Evolutionary conservation across 805 yeast species (phyloP).

Genomic region (baker's yeast (Saccharomyces cerevisiae)): DNA sequence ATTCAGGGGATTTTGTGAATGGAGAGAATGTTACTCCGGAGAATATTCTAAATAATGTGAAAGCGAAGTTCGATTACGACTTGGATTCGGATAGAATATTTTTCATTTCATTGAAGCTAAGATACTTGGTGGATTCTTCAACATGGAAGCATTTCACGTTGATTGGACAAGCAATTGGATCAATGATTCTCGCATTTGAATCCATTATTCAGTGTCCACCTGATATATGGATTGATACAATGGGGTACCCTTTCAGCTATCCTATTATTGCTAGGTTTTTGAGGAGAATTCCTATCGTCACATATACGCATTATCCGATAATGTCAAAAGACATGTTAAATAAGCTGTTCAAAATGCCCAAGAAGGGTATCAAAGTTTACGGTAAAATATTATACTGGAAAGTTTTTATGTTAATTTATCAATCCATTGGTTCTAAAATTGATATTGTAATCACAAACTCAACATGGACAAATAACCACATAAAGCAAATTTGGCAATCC

Average conservation of each 20-base stretch:
- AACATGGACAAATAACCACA: constrained; percentile 84
- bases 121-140: constrained; percentile 56
- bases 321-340: constrained; percentile 81
- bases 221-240: constrained; percentile 89
- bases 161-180: constrained; percentile 81
- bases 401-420: constrained; percentile 52
- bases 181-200: constrained; percentile 57
- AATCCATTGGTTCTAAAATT: constrained; percentile 57
- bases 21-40: constrained; percentile 36
- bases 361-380: constrained; percentile 18
- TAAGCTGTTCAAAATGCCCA: constrained; percentile 37
- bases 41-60: constrained; percentile 44
- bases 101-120: constrained; percentile 49
- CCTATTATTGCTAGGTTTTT: constrained; percentile 46
- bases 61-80: constrained; percentile 47
- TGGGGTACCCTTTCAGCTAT: constrained; percentile 87
- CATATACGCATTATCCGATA: constrained; percentile 93
- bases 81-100: constrained; percentile 47
- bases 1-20: constrained; percentile 48
- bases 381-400: constrained; percentile 65
- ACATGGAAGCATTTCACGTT: constrained; percentile 77
- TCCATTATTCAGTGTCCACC: constrained; percentile 66
- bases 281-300: constrained; percentile 63
- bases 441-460: constrained; percentile 70
- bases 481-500: constrained; percentile 55